phyloP scores from a whole-genome alignment of 83 land plant genomes.

The Picea abies region DNA sequence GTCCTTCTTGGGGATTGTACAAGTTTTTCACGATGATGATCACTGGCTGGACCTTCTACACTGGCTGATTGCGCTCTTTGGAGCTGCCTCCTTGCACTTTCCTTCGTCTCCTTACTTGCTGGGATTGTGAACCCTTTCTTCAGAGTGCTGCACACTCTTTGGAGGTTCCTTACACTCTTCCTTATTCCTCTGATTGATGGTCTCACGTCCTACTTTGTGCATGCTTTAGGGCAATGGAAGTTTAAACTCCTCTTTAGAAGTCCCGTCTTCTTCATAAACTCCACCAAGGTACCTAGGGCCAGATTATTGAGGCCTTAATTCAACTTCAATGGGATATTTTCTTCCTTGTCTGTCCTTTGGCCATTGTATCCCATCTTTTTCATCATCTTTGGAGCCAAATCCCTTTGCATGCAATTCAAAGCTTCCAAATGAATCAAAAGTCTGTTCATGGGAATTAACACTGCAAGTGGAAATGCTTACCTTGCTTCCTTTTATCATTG shows the following conservation, averaged over 20 bases:
- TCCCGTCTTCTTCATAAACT: background rate
- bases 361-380: background rate
- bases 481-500: too few species aligned
- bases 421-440: too few species aligned
- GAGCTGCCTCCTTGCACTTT: background rate
- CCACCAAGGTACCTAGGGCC: background rate
- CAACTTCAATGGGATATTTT: background rate
- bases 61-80: background rate
- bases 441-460: too few species aligned
- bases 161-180: background rate
- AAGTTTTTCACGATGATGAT: too few species aligned
- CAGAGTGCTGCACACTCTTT: background rate
- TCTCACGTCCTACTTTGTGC: background rate
- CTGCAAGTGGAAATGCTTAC: too few species aligned
- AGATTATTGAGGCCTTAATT: background rate
- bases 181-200: background rate
- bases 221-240: background rate
- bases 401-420: too few species aligned
- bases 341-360: background rate
- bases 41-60: background rate
- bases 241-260: background rate
- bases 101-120: background rate
- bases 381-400: background rate
- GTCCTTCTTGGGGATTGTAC: background rate
- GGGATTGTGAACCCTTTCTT: background rate